Base-by-base conservation (phyloP, 1,284 basidiomycete genomes). In the Apiotrichum brassicae region DNA sequence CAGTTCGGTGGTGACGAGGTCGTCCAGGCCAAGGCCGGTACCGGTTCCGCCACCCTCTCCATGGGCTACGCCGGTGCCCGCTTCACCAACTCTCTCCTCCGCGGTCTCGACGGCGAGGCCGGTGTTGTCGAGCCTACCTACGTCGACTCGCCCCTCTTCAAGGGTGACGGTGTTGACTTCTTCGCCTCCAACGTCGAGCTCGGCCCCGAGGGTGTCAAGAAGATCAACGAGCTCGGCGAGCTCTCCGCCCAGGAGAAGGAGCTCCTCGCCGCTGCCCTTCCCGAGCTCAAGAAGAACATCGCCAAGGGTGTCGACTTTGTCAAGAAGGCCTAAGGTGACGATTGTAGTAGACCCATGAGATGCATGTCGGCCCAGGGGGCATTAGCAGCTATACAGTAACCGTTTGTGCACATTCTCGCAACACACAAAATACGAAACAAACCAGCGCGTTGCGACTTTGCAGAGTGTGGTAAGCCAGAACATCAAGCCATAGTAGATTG, bases 231-330 rank as follows among this genome's bases (percentile, higher is more conserved):
- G 24, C 72, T 95, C 54, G 92, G 92, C 45, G 63, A 77, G 34
- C 68, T 95, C 64, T 79, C 85, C 30, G 77, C 82, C 39, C 80
- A 86, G 70, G 92, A 95, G 78, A 73, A 93, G 80, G 83, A 85
- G 73, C 81, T 94, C 56, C 77, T 95, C 66, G 86, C 83, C 39
- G 90, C 85, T 43, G 89, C 86, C 79, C 73, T 94, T 68, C 89
- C 90, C 57, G 90, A 93, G 71, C 81, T 94, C 66, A 87, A 87
- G 82, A 92, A 90, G 83, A 95, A 95, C 83, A 93, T 97, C 67
- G 83, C 87, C 76, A 94, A 92, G 83, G 91, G 90, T 76, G 83
- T 81, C 75, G 79, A 82, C 53, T 92, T 94, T 65, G 85, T 83
- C 66, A 34, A 36, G 23, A 38, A 38, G 41, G 28, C 33, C 22